A percentile compares a stretch with the other conserved stretches of the same genome.
phyloP scores from a whole-genome alignment of 2,329 filamentous ascomycete genomes.

The Whalleya microplaca region DNA sequence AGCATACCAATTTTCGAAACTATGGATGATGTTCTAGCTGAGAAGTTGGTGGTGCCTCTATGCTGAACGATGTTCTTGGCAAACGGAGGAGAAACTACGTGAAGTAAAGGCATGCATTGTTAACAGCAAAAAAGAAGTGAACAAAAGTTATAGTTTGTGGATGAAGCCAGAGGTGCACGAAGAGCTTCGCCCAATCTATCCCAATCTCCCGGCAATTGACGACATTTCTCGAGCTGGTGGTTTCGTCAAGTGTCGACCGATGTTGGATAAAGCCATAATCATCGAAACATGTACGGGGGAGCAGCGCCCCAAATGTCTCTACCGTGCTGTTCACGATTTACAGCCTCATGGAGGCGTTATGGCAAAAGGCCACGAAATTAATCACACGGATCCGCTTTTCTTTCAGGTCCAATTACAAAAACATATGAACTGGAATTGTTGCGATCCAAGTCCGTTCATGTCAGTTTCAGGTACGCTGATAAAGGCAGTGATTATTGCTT shows the following conservation, averaged over 20 bases:
- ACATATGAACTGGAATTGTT: slow-evolving; percentile 5
- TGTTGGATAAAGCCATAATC: background rate
- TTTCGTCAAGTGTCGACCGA: slow-evolving; percentile 1
- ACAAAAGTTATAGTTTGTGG: background rate
- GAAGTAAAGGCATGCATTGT: background rate
- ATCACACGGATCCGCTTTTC: background rate
- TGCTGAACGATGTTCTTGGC: background rate
- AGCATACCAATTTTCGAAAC: background rate
- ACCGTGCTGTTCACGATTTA: slow-evolving; percentile 5
- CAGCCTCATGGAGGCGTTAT: slow-evolving; percentile 4
- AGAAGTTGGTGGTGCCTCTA: slow-evolving; percentile 2
- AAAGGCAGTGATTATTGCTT: background rate
- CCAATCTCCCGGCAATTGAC: background rate
- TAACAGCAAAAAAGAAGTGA: background rate
- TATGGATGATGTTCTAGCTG: background rate
- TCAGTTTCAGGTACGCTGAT: background rate
- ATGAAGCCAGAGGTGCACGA: slow-evolving; percentile 1
- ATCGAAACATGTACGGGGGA: slow-evolving; percentile 2
- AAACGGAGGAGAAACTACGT: background rate
- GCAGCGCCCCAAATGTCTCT: background rate
- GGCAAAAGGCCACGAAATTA: background rate
- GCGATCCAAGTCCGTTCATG: slow-evolving; percentile 9
- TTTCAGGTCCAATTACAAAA: slow-evolving; percentile 7
- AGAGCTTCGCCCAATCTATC: background rate
- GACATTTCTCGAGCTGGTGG: background rate